A percentile compares a stretch with the other conserved stretches of the same genome.
These are phyloP conservation scores for Casaregolazyma suthepensis DNA, from an alignment of 1,139 yeast genomes.

Conservation along the genomic window DNA sequence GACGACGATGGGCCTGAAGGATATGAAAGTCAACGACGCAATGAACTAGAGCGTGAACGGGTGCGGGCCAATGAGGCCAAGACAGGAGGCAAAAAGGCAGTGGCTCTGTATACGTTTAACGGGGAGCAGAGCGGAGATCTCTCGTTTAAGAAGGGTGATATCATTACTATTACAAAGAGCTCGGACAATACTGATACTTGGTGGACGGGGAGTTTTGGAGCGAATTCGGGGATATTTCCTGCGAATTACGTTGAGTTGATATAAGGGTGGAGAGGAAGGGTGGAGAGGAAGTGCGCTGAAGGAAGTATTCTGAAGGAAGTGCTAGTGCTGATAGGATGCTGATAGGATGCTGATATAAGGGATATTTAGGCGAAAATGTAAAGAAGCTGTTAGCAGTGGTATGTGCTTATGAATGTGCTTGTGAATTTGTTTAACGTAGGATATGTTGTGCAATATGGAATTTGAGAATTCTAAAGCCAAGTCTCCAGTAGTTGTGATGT, in stretches of 20 bases:
- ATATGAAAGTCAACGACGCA: slow-evolving; percentile 17
- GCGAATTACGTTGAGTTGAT: slow-evolving; percentile 92
- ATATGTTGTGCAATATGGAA: too few relatives aligned
- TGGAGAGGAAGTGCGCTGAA: not conserved
- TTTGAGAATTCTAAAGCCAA: too few relatives aligned
- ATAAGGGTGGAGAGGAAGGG: slow-evolving; percentile 11
- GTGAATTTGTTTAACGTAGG: too few relatives aligned
- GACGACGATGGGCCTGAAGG: slow-evolving; percentile 12
- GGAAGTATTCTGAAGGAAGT: not conserved
- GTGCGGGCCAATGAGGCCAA: slow-evolving; percentile 12
- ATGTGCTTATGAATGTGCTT: too few relatives aligned
- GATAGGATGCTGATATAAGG: not conserved
- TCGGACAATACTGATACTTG: slow-evolving; percentile 89
- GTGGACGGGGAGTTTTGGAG: slow-evolving; percentile 95
- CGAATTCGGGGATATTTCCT: slow-evolving; percentile 87
- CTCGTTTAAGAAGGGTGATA: slow-evolving; percentile 90
- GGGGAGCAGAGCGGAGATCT: slow-evolving; percentile 92
- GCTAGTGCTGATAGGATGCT: too few relatives aligned
- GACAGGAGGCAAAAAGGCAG: slow-evolving; percentile 60
- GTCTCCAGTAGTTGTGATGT: too few relatives aligned
- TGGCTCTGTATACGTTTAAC: slow-evolving; percentile 79
- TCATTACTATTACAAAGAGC: slow-evolving; percentile 79
- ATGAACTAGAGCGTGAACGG: slow-evolving; percentile 13
- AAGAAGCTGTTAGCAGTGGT: too few relatives aligned
- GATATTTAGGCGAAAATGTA: too few relatives aligned